Evolutionary conservation across 2,329 filamentous ascomycete genomes (phyloP), one percentile per base, ranked within the genome.

Genomic region (Aspergillus persii): DNA sequence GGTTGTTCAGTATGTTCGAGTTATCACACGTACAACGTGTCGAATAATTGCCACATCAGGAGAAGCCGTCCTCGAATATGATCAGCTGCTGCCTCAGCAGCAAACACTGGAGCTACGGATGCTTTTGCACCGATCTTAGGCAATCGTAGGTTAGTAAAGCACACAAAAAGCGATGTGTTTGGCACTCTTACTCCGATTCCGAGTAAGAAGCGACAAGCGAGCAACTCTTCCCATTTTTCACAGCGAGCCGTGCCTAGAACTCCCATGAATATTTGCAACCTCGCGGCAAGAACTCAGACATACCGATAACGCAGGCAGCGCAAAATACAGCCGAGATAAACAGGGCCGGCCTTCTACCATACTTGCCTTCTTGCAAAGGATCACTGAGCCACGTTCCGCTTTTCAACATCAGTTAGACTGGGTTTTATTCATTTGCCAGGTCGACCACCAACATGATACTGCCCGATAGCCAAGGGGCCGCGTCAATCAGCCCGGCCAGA

Each of bases 251-350:
- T 65, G 9, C 58, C 63, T 64, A 47, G 18, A 23, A 23, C 18
- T 23, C 18, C 18, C 18, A 23, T 23, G 18, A 23, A 23, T 23
- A 23, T 23, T 23, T 23, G 18, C 18, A 23, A 23, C 18, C 1
- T 23, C 18, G 18, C 18, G 11, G 3, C 9, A 27, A 9, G 29
- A 50, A 23, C 18, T 23, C 7, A 26, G 30, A 26, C 36, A 26
- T 57, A 66, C 63, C 62, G 26, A 66, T 49, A 0, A 54, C 57
- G 52, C 53, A 66, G 0, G 57, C 61, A 3, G 59, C 62, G 50
- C 67, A 70, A 51, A 72, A 70, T 2, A 78, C 54, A 2, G 73
- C 75, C 6, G 71, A 68, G 58, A 78, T 36, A 57, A 78, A 77
- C 27, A 79, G 76, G 0, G 73, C 73, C 2, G 71, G 72, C 3